phyloP scores from a whole-genome alignment of 2,329 filamentous ascomycete species.

The Blumeria graminis region DNA sequence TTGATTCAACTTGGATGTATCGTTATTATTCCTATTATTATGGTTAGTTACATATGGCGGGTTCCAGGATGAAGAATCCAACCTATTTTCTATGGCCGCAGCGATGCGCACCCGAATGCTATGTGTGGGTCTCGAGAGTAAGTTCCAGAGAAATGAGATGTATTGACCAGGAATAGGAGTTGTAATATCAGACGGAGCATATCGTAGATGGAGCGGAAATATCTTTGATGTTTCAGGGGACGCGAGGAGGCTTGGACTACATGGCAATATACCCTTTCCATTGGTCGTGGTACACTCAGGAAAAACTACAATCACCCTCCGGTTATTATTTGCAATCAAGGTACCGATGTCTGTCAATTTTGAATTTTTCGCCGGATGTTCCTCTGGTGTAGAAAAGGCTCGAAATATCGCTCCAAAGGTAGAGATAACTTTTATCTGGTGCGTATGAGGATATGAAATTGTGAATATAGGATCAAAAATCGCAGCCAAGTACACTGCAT shows the following conservation, averaged over 20 bases:
- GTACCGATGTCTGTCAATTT: slow-evolving; percentile 34
- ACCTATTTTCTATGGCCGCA: slow-evolving; percentile 37
- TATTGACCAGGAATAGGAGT: slow-evolving; percentile 65
- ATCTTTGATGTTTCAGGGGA: slow-evolving; percentile 46
- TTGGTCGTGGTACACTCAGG: slow-evolving; percentile 91
- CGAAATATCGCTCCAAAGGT: slow-evolving; percentile 51
- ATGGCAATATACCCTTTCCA: slow-evolving; percentile 65
- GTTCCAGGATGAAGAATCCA: slow-evolving; percentile 7
- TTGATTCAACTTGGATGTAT: neutral
- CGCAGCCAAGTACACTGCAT: slow-evolving; percentile 79
- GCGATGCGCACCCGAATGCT: slow-evolving; percentile 81
- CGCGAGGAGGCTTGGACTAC: slow-evolving; percentile 53
- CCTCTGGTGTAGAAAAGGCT: slow-evolving; percentile 38
- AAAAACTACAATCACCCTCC: slow-evolving; percentile 62
- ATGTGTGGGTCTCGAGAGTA: slow-evolving; percentile 66
- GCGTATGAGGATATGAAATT: slow-evolving; percentile 50
- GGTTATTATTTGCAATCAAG: slow-evolving; percentile 43
- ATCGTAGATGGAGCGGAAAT: slow-evolving; percentile 76
- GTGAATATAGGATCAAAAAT: slow-evolving; percentile 95
- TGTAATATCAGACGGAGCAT: slow-evolving; percentile 71
- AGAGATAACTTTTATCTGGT: slow-evolving; percentile 51
- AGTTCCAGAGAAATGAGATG: slow-evolving; percentile 55
- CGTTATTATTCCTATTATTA: slow-evolving; percentile 11
- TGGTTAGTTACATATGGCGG: neutral
- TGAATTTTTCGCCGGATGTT: slow-evolving; percentile 21